Base-by-base conservation (phyloP, 2,329 filamentous ascomycete species). In the Alternaria longipes region DNA sequence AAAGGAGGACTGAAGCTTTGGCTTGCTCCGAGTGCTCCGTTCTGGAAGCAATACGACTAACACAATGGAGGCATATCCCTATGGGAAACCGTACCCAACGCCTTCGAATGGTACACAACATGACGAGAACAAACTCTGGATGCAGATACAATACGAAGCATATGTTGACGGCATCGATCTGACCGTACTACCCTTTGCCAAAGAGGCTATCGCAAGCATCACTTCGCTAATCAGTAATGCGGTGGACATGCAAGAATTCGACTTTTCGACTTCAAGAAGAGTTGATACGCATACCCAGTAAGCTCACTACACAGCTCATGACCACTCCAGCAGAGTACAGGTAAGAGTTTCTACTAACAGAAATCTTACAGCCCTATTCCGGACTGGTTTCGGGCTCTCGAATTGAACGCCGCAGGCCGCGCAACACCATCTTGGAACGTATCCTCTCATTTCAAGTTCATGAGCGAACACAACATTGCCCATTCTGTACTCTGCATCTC, bases 241-340 rank as follows among this genome's bases (percentile, higher is more conserved):
- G 16, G 38, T 54, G 6, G 38, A 61, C 14, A 16, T 65, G 1
- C 30, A 52, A 3, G 9, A 32, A 12, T 49, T 59, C 16, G 41
- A 57, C 41, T 74, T 72, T 54, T 50, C 28, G 11, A 58, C 56
- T 11, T 72, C 72, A 18, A 68, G 62, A 8, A 66, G 71, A 14
- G 72, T 79, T 51, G 78, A 80, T 59, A 75, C 75, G 1, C 78
- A 80, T 59, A 75, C 72, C 9, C 78, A 80, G 57, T 56, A 34
- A 56, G 57, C 5, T 30, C 18, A 32, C 3, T 5, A 11, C 2
- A 2, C 38, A 14, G n/a, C 18, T 16, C 18, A n/a, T 3, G 11
- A 18, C 11, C n/a, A 14, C 22, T 12, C 16, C 0, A 18, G 4
- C 8, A 9, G 18, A 22, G 4, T 9, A 7, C 4, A 5, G 22